These are phyloP conservation scores for Cardamine chenopodiifolia DNA, from an alignment of 345 rosid genomes.

Conservation along the genomic window DNA sequence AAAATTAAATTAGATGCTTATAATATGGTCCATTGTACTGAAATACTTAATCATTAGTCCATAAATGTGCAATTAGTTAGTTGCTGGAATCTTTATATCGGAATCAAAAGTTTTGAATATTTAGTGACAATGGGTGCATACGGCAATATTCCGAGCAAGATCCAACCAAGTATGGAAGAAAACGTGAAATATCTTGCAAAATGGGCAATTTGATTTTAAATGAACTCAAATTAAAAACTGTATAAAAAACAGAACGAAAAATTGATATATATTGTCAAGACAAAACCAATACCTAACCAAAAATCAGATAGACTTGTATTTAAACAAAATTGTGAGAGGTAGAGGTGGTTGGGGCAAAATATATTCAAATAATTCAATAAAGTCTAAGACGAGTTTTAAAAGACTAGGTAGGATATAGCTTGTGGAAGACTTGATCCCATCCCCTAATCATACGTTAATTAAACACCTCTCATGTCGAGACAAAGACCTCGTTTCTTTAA, in stretches of 20 bases:
- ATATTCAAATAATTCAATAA: not conserved
- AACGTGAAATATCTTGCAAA: not conserved
- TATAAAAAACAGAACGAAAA: not conserved
- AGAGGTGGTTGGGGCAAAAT: not conserved
- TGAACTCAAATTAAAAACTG: not conserved
- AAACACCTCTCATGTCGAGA: slow-evolving; percentile 44
- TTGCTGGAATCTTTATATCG: slow-evolving; percentile 18
- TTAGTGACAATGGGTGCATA: not conserved
- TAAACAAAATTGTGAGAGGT: not conserved
- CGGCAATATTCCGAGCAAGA: not conserved
- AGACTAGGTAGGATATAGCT: slow-evolving; percentile 19
- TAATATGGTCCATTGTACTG: not conserved
- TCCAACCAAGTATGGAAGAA: not conserved
- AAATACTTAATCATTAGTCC: slow-evolving; percentile 20
- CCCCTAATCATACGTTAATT: slow-evolving; percentile 45
- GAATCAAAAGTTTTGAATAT: not conserved
- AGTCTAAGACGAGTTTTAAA: slow-evolving; percentile 23
- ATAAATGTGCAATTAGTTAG: slow-evolving; percentile 38
- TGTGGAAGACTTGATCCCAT: slow-evolving; percentile 41
- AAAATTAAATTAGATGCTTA: not conserved
- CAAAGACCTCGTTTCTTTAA: slow-evolving; percentile 40
- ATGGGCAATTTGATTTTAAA: not conserved
- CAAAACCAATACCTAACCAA: not conserved
- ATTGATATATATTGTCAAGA: not conserved
- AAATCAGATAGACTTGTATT: not conserved